Conservation (phyloP, 2,329 filamentous ascomycete species). For the Metarhizium anisopliae region DNA sequence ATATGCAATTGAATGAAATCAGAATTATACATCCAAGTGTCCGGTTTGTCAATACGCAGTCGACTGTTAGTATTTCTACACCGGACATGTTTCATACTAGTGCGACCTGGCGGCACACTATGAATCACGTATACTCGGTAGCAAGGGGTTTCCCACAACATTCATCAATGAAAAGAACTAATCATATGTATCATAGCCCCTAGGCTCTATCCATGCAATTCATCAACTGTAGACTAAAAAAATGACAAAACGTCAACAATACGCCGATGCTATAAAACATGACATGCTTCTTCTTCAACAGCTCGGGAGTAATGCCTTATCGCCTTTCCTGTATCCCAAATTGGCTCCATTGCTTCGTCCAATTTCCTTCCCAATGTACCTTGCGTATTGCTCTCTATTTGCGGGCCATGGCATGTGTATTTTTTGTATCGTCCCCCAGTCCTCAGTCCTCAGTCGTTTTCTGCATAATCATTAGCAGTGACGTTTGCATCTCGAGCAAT, state of each 20-base stretch:
- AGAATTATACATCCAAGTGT: no score
- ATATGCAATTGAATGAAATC: neutral
- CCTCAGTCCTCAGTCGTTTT: neutral
- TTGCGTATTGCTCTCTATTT: slow-evolving; percentile 3
- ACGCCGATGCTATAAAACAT: slow-evolving; percentile 11
- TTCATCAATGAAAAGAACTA: no score
- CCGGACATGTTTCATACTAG: no score
- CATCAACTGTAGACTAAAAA: slow-evolving; percentile 11
- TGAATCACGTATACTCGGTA: no score
- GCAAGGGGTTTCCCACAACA: no score
- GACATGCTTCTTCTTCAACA: slow-evolving; percentile 3
- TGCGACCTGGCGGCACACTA: no score
- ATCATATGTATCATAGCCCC: slow-evolving; percentile 8
- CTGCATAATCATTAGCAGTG: neutral
- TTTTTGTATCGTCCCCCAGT: neutral
- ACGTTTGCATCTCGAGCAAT: neutral
- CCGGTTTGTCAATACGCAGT: no score
- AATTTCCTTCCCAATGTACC: neutral
- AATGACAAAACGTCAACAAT: slow-evolving; percentile 8
- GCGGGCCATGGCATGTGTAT: neutral
- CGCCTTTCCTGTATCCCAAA: slow-evolving; percentile 10
- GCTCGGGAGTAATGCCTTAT: neutral
- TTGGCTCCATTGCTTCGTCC: neutral
- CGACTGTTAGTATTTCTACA: no score
- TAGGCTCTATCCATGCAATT: slow-evolving; percentile 16